Evolutionary conservation across 768 basidiomycete genomes (phyloP).

Genomic region (Leucocoprinus birnbaumii): DNA sequence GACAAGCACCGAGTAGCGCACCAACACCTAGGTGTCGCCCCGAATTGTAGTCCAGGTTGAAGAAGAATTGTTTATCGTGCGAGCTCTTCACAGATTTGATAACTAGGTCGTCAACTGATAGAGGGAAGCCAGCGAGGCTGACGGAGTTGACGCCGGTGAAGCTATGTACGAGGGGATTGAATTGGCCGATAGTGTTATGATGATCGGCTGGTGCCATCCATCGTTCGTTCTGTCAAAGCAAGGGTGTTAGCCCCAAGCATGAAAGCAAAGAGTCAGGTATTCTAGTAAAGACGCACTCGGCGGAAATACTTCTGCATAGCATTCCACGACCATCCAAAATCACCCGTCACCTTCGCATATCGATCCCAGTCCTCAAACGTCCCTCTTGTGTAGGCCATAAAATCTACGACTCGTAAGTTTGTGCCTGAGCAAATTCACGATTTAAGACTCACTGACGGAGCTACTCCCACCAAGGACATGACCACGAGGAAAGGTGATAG

Average conservation of each 20-base stretch:
- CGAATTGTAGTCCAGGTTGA: conserved; percentile 13
- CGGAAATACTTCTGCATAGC: conserved; percentile 25
- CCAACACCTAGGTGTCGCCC: conserved; percentile 12
- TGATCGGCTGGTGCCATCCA: conserved; percentile 26
- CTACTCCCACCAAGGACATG: conserved; percentile 25
- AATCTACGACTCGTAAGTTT: conserved; percentile 15
- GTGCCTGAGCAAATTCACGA: conserved; percentile 12
- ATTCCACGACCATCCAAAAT: conserved; percentile 43
- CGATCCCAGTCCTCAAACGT: conserved; percentile 48
- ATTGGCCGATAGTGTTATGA: conserved; percentile 30
- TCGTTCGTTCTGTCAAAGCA: conserved; percentile 23
- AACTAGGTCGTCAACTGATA: conserved; percentile 25
- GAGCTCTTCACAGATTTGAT: conserved; percentile 11
- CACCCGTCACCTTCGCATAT: conserved; percentile 43
- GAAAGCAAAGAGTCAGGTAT: not conserved
- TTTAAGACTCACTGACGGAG: conserved; percentile 23
- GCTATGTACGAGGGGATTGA: conserved; percentile 30
- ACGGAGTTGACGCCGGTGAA: conserved; percentile 25
- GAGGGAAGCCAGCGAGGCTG: conserved; percentile 25
- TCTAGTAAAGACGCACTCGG: conserved; percentile 18
- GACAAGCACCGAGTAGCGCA: conserved; percentile 24
- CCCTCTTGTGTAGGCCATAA: conserved; percentile 30
- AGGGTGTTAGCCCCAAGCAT: not conserved
- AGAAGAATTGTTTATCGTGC: conserved; percentile 11
- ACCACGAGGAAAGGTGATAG: conserved; percentile 22